These are phyloP conservation scores for Ogataea zsoltii DNA, from an alignment of 805 yeast species.

Conservation along the genomic window DNA sequence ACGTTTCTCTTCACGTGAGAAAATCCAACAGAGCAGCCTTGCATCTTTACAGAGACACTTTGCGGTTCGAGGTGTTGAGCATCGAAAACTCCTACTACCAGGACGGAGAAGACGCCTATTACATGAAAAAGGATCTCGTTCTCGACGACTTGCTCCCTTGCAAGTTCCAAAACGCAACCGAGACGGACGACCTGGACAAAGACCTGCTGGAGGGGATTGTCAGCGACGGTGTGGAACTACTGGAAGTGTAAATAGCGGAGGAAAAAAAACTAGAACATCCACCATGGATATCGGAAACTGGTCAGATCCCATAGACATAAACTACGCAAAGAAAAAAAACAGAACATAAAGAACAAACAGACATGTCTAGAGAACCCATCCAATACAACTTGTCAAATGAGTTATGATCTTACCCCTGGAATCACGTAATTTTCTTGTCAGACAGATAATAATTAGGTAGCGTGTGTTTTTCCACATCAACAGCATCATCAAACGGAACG, in stretches of 20 bases:
- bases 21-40: constrained; percentile 92
- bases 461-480: constrained; percentile 98
- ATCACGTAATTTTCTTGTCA: constrained; percentile 38
- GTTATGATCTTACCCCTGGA: too few species aligned
- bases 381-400: too few species aligned
- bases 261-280: neutral
- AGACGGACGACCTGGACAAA: constrained; percentile 55
- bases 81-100: constrained; percentile 91
- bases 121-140: constrained; percentile 75
- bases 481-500: constrained; percentile 42
- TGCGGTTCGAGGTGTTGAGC: constrained; percentile 76
- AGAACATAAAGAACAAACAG: too few species aligned
- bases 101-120: constrained; percentile 97
- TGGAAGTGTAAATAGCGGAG: constrained; percentile 6
- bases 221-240: constrained; percentile 10
- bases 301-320: too few species aligned
- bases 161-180: constrained; percentile 47
- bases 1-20: constrained; percentile 91
- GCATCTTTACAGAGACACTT: constrained; percentile 84
- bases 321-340: too few species aligned
- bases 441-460: constrained; percentile 84
- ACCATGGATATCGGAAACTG: too few species aligned
- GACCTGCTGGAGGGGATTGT: constrained; percentile 44
- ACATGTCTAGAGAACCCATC: too few species aligned
- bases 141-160: constrained; percentile 64